Evolutionary conservation across 345 rosid genomes (phyloP), one percentile per base, ranked within the genome.

Genomic region (Populus alba): DNA sequence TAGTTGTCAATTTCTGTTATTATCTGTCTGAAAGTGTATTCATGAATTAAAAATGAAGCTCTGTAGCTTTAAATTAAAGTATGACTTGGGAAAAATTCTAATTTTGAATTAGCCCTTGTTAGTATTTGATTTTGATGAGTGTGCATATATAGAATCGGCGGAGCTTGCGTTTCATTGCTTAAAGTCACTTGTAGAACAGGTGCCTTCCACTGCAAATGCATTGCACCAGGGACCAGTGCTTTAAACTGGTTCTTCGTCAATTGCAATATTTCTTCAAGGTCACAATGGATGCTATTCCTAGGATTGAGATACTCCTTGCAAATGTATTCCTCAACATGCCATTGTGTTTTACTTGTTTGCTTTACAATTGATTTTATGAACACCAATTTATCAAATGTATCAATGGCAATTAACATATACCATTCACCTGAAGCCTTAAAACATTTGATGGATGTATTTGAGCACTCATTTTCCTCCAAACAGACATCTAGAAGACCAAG

Each of bases 211-310:
- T 18, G n/a, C 7, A 49, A 49, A 33, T 15, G 65, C 49, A 33
- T 23, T 35, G 1, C 25, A 20, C 66, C 35, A 1, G 59, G 31
- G 57, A 76, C 39, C 38, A n/a, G 65, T 49, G 62, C 72, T 76
- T 37, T 51, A 23, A 33, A 49, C 65, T 75, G 71, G 66, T 76
- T 66, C 55, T 75, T 59, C 43, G 71, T 25, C 22, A 49, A 8
- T 6, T 49, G 38, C 18, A 38, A 57, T 72, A 57, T 35, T 55
- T 57, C 65, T 38, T 55, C 20, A 22, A 65, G 49, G 15, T 20
- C 16, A 45, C 35, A 27, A 23, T 25, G 0, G 59, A 29, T 47
- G 25, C 23, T 27, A 23, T 7, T 2, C 10, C 25, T 20, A 47
- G 49, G 22, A 31, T 66, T 55, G 20, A 55, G 63, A 41, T 15